phyloP scores from a whole-genome alignment of 306 rosid species.

The Sophora flavescens region DNA sequence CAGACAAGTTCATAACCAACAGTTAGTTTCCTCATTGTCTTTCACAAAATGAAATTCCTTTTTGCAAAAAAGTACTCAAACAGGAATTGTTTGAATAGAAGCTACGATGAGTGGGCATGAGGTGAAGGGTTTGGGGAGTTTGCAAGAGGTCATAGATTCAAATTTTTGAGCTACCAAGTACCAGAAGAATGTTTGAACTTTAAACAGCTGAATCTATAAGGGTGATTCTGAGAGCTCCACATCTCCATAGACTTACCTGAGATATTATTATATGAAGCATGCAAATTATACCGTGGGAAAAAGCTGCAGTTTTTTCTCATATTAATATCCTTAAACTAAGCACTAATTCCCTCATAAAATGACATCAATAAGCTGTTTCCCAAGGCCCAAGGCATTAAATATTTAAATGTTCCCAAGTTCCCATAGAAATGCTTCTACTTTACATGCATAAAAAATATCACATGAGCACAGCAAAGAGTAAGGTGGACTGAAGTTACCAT shows the following conservation, averaged over 20 bases:
- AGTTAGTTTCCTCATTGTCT: conserved; percentile 36
- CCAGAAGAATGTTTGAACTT: too few relatives aligned
- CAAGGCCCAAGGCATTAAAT: not conserved
- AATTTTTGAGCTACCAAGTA: not conserved
- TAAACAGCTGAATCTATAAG: too few relatives aligned
- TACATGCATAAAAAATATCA: conserved; percentile 29
- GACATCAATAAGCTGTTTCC: conserved; percentile 15
- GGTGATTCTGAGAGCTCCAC: too few relatives aligned
- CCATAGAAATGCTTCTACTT: conserved; percentile 32
- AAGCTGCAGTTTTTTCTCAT: conserved; percentile 4
- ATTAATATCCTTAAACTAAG: conserved; percentile 19
- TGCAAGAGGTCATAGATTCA: conserved; percentile 26
- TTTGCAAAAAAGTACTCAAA: conserved; percentile 34
- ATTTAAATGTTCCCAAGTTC: conserved; percentile 1
- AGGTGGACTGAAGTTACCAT: conserved; percentile 66
- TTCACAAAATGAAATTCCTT: conserved; percentile 20
- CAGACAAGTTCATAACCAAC: conserved; percentile 47
- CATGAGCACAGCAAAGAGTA: conserved; percentile 25
- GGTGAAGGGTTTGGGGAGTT: not conserved
- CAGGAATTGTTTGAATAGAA: conserved; percentile 13
- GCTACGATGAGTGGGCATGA: not conserved
- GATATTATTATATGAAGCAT: conserved; percentile 8
- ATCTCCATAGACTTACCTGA: too few relatives aligned
- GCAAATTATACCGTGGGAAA: not conserved
- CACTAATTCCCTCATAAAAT: conserved; percentile 18